Conservation (phyloP, 2,329 filamentous ascomycete genomes). For the Aspergillus sp. region DNA sequence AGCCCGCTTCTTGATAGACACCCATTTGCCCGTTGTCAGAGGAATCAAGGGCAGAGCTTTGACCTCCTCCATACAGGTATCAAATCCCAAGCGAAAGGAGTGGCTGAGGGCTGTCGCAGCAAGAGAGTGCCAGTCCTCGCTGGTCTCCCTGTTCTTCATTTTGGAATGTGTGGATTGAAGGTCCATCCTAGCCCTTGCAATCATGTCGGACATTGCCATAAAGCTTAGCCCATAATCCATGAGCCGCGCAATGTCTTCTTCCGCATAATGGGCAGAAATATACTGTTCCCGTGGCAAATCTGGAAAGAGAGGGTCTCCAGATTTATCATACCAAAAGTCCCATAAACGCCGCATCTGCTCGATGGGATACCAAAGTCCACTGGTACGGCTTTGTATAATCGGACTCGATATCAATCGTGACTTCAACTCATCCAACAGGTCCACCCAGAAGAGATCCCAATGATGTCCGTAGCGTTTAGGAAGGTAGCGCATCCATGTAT, state of each 20-base stretch:
- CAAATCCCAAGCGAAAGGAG: neutral
- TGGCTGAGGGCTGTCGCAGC: constrained; percentile 1
- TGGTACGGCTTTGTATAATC: neutral
- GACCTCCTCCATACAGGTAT: neutral
- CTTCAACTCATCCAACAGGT: constrained; percentile 4
- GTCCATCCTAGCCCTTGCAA: neutral
- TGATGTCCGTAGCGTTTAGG: constrained; percentile 27
- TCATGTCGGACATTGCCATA: neutral
- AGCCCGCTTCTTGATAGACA: neutral
- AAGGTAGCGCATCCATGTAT: constrained; percentile 51
- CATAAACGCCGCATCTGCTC: constrained; percentile 2
- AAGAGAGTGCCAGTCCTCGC: constrained; percentile 13
- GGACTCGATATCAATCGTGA: neutral
- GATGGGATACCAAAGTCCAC: neutral
- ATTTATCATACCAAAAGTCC: constrained; percentile 4
- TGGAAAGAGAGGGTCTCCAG: constrained; percentile 6
- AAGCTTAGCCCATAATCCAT: constrained; percentile 4
- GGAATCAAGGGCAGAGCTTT: neutral
- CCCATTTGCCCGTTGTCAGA: neutral
- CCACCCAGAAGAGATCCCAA: constrained; percentile 11
- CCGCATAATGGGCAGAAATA: constrained; percentile 2
- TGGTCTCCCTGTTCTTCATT: neutral
- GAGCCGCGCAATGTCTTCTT: constrained; percentile 1
- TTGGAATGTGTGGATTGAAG: constrained; percentile 3
- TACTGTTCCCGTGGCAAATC: constrained; percentile 9